phyloP scores from a whole-genome alignment of 1,284 basidiomycete genomes.

The Trichosporon faecale region DNA sequence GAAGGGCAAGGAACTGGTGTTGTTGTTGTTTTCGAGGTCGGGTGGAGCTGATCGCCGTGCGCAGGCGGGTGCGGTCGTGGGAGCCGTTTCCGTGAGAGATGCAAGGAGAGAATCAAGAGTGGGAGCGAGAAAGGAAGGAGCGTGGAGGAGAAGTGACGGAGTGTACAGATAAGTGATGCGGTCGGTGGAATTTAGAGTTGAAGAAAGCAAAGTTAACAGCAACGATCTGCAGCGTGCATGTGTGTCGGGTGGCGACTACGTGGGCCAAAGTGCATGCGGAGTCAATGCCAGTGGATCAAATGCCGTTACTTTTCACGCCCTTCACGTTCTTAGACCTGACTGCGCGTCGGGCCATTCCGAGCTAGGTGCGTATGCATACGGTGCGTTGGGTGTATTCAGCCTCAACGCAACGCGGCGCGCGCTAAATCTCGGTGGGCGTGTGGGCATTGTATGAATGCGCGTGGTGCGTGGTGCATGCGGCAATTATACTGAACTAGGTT shows the following conservation, averaged over 20 bases:
- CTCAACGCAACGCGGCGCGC: background rate
- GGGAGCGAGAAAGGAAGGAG: background rate
- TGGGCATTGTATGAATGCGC: background rate
- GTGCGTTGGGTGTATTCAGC: background rate
- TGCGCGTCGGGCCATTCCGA: background rate
- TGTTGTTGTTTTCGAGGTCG: background rate
- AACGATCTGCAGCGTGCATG: background rate
- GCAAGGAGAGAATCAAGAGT: background rate
- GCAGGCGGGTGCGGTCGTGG: background rate
- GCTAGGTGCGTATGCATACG: background rate
- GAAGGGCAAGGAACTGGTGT: background rate
- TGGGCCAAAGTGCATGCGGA: slow-evolving; percentile 4
- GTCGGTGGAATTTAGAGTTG: background rate
- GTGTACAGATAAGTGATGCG: background rate
- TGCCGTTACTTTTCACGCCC: background rate
- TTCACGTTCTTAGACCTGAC: background rate
- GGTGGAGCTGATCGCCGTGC: background rate
- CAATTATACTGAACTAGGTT: background rate
- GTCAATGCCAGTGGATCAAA: background rate
- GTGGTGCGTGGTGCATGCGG: background rate
- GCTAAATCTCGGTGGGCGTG: background rate
- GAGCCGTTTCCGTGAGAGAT: background rate
- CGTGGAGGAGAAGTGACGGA: background rate
- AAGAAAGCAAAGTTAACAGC: background rate
- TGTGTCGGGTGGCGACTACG: slow-evolving; percentile 1